phyloP scores from a whole-genome alignment of 2,329 filamentous ascomycete genomes.

The Botryotinia convoluta region DNA sequence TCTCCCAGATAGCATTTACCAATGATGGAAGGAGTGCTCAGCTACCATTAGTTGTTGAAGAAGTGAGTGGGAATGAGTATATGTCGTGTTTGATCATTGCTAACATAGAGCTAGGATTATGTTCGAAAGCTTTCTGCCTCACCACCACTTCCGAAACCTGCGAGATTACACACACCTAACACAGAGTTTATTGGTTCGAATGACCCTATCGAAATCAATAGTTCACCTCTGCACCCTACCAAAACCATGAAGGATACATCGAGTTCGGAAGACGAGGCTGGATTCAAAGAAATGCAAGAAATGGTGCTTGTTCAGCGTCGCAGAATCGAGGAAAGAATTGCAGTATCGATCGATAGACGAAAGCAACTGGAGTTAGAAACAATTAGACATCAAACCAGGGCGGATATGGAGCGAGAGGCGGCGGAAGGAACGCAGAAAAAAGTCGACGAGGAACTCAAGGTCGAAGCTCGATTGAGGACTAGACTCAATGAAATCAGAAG shows the following conservation, averaged over 20 bases:
- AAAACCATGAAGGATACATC: not conserved
- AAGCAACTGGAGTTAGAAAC: not conserved
- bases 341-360: not conserved
- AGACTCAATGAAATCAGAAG: not conserved
- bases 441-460: not conserved
- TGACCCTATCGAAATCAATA: not conserved
- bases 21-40: not conserved
- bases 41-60: fast-evolving
- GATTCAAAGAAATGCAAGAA: not conserved
- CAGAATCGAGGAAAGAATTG: not conserved
- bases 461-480: not conserved
- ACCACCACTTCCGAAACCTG: too few species aligned
- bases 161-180: too few species aligned
- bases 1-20: not conserved
- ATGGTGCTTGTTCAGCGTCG: not conserved
- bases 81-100: not conserved
- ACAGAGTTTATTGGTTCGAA: not conserved
- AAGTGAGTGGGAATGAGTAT: not conserved
- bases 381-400: not conserved
- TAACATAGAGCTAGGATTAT: not conserved
- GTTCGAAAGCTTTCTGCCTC: too few species aligned
- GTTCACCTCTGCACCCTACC: not conserved
- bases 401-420: not conserved
- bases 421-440: not conserved
- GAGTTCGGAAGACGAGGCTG: not conserved